phyloP scores from a whole-genome alignment of 2,329 filamentous ascomycete species.

The Akanthomyces dipterigenus region DNA sequence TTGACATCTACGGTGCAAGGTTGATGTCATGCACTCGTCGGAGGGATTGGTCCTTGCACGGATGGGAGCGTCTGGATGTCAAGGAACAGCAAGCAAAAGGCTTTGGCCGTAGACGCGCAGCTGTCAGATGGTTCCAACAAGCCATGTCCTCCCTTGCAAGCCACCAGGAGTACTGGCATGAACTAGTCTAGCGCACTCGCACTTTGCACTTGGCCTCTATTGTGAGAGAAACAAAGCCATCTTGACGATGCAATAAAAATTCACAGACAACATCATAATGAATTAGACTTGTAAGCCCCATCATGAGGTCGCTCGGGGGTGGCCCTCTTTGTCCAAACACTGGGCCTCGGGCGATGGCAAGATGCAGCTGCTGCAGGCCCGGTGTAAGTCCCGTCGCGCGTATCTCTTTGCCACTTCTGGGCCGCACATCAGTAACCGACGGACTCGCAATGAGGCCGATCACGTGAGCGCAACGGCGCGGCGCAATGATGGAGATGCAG shows the following conservation, averaged over 20 bases:
- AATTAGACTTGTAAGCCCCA: too few relatives aligned
- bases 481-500: not conserved
- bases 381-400: not conserved
- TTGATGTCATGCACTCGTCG: not conserved
- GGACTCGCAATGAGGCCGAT: constrained; percentile 5
- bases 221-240: too few relatives aligned
- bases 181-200: not conserved
- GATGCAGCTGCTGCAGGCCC: not conserved
- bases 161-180: not conserved
- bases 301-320: too few relatives aligned
- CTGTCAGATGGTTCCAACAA: not conserved
- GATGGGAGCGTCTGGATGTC: not conserved
- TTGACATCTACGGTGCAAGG: not conserved
- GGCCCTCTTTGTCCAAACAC: too few relatives aligned
- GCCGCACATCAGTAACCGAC: not conserved
- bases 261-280: too few relatives aligned
- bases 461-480: constrained; percentile 14
- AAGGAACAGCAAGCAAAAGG: not conserved
- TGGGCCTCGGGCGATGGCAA: too few relatives aligned
- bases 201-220: not conserved
- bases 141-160: not conserved
- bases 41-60: not conserved
- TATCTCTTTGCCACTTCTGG: not conserved
- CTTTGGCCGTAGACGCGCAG: not conserved
- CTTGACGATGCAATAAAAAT: too few relatives aligned